These are phyloP conservation scores for Ochromonas danica DNA, from an alignment of 108 stramenopile genomes.

Conservation along the genomic window DNA sequence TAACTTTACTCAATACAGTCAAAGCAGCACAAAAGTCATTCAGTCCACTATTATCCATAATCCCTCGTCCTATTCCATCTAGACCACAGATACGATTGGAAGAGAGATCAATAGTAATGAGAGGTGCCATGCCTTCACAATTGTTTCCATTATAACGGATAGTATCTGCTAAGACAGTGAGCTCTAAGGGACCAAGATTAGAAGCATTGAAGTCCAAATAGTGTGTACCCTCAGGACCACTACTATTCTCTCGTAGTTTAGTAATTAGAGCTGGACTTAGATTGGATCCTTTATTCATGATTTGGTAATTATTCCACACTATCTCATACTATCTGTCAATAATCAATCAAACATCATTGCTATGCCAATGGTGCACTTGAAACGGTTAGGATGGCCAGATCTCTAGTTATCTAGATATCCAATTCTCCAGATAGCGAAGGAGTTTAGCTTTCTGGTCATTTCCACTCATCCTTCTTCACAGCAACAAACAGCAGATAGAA, in stretches of 20 bases:
- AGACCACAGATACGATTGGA: background rate
- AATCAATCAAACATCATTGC: too few species aligned
- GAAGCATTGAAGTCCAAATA: background rate
- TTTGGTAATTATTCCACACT: too few species aligned
- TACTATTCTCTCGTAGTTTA: background rate
- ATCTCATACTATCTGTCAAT: too few species aligned
- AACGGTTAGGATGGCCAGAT: too few species aligned
- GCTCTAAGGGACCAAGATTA: conserved; percentile 4
- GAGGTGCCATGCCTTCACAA: background rate
- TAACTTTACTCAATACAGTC: background rate
- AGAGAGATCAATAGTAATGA: conserved; percentile 2
- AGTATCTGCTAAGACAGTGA: background rate
- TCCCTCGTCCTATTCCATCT: background rate
- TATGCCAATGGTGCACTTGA: too few species aligned
- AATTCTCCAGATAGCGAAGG: too few species aligned
- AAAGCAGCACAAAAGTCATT: conserved; percentile 6
- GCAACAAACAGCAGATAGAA: too few species aligned
- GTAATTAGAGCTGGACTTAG: background rate
- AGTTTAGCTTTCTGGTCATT: too few species aligned
- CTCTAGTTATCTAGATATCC: too few species aligned
- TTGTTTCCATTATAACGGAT: background rate
- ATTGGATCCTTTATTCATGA: conserved; percentile 18
- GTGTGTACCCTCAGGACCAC: background rate
- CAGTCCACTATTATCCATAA: background rate
- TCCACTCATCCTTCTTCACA: too few species aligned